Evolutionary conservation across 2,329 filamentous ascomycete species (phyloP).

Genomic region (Helotiales sp.): DNA sequence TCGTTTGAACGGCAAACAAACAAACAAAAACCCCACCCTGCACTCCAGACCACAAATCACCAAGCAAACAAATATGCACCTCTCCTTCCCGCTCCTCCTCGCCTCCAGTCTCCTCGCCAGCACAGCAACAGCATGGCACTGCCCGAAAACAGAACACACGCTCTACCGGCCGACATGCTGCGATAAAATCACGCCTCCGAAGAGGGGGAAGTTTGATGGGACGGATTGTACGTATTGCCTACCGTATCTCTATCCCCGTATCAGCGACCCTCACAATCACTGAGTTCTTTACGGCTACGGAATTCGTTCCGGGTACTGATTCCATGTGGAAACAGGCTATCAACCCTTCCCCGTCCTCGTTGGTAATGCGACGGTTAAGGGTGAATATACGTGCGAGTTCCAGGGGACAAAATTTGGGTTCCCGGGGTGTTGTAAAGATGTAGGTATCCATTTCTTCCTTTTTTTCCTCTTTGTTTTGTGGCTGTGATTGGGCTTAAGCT

Average conservation of each 20-base stretch:
- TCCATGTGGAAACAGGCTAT: conserved; percentile 1
- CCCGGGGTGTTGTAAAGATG: conserved; percentile 7
- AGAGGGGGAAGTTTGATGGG: conserved; percentile 5
- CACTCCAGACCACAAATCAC: neutral
- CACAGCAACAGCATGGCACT: conserved; percentile 5
- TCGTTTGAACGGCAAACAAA: too few species aligned
- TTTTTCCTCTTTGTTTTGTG: neutral
- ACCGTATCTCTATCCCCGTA: neutral
- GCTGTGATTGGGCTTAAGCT: too few species aligned
- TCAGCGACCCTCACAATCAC: too few species aligned
- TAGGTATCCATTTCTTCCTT: neutral
- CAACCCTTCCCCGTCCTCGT: neutral
- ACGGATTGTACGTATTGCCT: neutral
- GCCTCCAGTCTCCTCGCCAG: neutral
- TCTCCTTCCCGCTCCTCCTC: neutral
- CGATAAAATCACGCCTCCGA: neutral
- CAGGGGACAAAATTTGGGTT: conserved; percentile 2
- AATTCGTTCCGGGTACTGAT: too few species aligned
- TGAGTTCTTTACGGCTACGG: too few species aligned
- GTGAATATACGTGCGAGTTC: conserved; percentile 7
- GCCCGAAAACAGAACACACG: neutral
- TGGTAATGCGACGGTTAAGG: neutral
- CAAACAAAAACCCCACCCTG: neutral
- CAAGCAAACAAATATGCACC: neutral
- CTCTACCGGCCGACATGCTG: conserved; percentile 5